Conservation (phyloP, 129 eudicot species). For the Lonicera japonica region DNA sequence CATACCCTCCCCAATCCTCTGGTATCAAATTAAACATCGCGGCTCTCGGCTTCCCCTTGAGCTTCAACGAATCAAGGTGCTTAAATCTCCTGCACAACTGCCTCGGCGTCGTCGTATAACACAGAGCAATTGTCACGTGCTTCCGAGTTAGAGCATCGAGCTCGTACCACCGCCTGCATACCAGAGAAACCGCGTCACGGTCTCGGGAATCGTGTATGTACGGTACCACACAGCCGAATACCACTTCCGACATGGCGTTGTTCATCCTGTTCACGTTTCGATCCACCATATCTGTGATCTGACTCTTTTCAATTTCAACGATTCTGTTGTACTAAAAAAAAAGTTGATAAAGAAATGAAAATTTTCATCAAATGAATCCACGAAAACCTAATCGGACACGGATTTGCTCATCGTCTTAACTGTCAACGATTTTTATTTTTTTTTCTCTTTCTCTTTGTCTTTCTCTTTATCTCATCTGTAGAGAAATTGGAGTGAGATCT, state of each 20-base stretch:
- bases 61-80: constrained; percentile 21
- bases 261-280: neutral
- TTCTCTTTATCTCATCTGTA: too few relatives aligned
- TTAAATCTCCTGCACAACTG: constrained; percentile 14
- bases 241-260: constrained; percentile 15
- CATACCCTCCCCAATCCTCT: constrained; percentile 31
- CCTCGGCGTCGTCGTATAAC: constrained; percentile 26
- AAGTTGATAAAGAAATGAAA: too few relatives aligned
- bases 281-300: neutral
- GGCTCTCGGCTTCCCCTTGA: constrained; percentile 33
- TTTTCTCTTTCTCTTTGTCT: too few relatives aligned
- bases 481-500: too few relatives aligned
- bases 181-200: constrained; percentile 25
- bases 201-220: constrained; percentile 31
- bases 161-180: constrained; percentile 29
- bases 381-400: too few relatives aligned
- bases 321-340: too few relatives aligned
- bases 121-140: constrained; percentile 24
- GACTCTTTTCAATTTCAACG: neutral
- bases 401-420: too few relatives aligned
- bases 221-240: constrained; percentile 32
- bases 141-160: constrained; percentile 23
- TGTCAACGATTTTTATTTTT: too few relatives aligned
- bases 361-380: too few relatives aligned
- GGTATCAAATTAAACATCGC: constrained; percentile 29